A percentile compares a stretch with the other conserved stretches of the same genome.
phyloP scores from a whole-genome alignment of 2,329 filamentous ascomycete species.

The Purpureocillium lavendulum region DNA sequence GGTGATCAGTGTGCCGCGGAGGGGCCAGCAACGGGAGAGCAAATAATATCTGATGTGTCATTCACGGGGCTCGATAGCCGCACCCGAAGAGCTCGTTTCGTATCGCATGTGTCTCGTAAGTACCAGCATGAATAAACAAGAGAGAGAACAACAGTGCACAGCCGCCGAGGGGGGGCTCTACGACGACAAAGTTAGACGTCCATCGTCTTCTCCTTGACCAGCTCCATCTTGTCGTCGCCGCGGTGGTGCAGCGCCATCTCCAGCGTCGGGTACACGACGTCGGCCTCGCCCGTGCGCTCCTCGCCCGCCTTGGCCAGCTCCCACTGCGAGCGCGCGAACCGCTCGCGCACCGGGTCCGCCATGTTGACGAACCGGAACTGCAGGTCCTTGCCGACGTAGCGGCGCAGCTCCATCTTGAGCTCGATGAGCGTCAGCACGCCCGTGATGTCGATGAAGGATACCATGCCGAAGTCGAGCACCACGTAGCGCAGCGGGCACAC shows the following conservation, averaged over 20 bases:
- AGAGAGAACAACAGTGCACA: no score
- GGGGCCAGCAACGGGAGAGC: no score
- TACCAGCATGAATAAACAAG: no score
- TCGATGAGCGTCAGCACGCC: constrained; percentile 40
- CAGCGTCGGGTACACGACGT: constrained; percentile 12
- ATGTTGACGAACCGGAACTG: constrained; percentile 41
- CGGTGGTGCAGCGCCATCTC: constrained; percentile 11
- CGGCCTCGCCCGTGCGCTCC: constrained; percentile 10
- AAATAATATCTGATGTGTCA: no score
- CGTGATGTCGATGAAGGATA: constrained; percentile 45
- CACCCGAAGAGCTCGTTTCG: no score
- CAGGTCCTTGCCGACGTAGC: constrained; percentile 36
- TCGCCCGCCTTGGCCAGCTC: constrained; percentile 19
- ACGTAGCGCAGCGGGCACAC: constrained; percentile 34
- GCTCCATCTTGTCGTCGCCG: constrained; percentile 8
- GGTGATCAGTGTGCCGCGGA: no score
- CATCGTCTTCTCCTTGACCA: constrained; percentile 9
- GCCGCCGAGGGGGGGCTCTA: no score
- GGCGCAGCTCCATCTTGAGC: constrained; percentile 36
- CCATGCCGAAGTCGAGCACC: constrained; percentile 42
- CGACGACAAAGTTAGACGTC: no score
- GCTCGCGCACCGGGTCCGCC: constrained; percentile 28
- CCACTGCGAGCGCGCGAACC: constrained; percentile 31
- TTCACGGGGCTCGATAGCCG: no score
- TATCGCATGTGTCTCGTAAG: no score